phyloP scores from a whole-genome alignment of 345 rosid species.

The Cardamine chenopodiifolia region DNA sequence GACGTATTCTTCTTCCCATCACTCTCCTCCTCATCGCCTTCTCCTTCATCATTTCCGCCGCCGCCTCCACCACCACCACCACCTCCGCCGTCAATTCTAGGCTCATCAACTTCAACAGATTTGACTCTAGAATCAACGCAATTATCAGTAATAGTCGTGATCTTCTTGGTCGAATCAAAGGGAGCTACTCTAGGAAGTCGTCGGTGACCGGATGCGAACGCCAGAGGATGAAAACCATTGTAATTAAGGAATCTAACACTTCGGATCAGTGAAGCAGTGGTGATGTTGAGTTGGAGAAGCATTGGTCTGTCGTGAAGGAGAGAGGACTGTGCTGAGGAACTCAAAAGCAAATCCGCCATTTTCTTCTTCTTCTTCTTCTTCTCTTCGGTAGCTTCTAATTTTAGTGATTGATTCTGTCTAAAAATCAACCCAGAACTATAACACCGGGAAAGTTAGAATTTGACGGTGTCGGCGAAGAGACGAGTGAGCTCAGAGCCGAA shows the following conservation, averaged over 20 bases:
- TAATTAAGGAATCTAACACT: constrained; percentile 19
- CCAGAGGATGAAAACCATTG: constrained; percentile 31
- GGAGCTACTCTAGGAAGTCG: constrained; percentile 18
- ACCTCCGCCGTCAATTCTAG: constrained; percentile 29
- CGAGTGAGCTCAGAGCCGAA: too few relatives aligned
- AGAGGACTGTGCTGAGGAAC: constrained; percentile 40
- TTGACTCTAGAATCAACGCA: constrained; percentile 40
- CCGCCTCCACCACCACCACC: constrained; percentile 37
- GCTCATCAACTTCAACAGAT: constrained; percentile 39
- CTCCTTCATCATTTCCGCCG: constrained; percentile 22
- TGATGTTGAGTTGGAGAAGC: background rate
- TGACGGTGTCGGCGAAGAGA: too few relatives aligned
- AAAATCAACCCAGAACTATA: too few relatives aligned
- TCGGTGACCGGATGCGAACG: constrained; percentile 28
- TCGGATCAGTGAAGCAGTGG: constrained; percentile 27
- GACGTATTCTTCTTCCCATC: constrained; percentile 44
- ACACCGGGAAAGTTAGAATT: too few relatives aligned
- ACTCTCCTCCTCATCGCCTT: constrained; percentile 43
- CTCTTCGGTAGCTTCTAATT: too few relatives aligned
- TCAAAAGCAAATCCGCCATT: constrained; percentile 40
- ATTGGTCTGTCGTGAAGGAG: constrained; percentile 29
- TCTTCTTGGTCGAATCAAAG: constrained; percentile 9
- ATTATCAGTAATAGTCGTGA: constrained; percentile 15
- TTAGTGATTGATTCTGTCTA: too few relatives aligned
- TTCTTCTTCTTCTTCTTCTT: background rate